Conservation (phyloP, 768 basidiomycete genomes). For the Amanita thiersii region DNA sequence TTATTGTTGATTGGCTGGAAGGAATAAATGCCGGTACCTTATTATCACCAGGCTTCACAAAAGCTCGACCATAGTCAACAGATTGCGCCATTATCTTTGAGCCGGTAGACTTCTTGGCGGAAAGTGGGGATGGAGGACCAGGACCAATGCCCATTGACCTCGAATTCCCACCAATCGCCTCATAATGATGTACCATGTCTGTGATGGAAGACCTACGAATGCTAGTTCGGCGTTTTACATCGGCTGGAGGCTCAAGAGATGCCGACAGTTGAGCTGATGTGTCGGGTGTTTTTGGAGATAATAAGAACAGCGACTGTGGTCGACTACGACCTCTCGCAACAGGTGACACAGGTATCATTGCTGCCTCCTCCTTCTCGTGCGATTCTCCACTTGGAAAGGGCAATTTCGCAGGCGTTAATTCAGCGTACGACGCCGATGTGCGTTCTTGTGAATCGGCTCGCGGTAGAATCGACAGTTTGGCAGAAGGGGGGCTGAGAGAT, state of each 20-base stretch:
- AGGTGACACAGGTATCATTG: background rate
- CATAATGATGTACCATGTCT: conserved; percentile 80
- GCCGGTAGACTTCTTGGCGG: conserved; percentile 8
- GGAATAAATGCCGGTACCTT: background rate
- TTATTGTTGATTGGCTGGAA: conserved; percentile 1
- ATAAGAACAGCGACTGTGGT: conserved; percentile 78
- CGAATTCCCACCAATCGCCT: conserved; percentile 45
- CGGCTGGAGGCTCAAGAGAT: conserved; percentile 39
- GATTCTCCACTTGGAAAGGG: background rate
- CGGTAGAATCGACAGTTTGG: background rate
- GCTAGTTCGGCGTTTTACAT: conserved; percentile 29
- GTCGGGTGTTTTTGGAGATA: conserved; percentile 47
- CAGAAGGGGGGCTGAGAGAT: too few relatives aligned
- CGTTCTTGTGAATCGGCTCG: background rate
- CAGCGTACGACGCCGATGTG: background rate
- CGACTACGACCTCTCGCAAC: conserved; percentile 40
- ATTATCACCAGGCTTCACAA: conserved; percentile 12
- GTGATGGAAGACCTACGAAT: conserved; percentile 71
- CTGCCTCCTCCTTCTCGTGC: background rate
- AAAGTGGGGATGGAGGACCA: conserved; percentile 23
- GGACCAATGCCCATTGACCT: conserved; percentile 19
- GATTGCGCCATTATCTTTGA: background rate
- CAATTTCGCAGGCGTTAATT: background rate
- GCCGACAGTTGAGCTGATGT: conserved; percentile 24
- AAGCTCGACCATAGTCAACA: background rate